Percentiles rank a stretch among this genome's conserved stretches.
Conservation (phyloP, 1,284 basidiomycete genomes). For the Singerocomus inundabilis region DNA sequence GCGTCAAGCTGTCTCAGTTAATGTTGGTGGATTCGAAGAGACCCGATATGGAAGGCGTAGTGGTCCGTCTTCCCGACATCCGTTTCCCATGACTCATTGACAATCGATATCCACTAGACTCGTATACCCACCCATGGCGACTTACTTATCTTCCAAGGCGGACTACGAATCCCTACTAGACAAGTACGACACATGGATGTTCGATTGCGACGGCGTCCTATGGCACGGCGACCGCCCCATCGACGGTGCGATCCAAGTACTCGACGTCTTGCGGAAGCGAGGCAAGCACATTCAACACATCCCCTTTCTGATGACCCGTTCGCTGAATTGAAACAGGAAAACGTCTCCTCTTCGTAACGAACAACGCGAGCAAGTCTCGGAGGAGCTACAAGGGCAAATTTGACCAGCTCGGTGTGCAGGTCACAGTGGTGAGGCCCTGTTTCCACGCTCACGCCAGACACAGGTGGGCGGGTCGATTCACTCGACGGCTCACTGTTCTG, state of each 20-base stretch:
- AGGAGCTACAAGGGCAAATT: constrained; percentile 89
- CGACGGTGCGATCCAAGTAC: constrained; percentile 73
- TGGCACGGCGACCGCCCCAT: constrained; percentile 86
- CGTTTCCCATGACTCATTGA: not conserved
- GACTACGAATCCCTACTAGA: constrained; percentile 66
- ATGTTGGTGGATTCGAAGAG: constrained; percentile 6
- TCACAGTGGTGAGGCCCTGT: constrained; percentile 59
- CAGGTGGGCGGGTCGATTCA: not conserved
- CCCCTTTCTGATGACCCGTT: not conserved
- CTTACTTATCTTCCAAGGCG: constrained; percentile 41
- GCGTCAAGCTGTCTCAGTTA: not conserved
- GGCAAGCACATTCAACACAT: constrained; percentile 43
- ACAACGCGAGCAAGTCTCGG: constrained; percentile 96
- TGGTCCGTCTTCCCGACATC: constrained; percentile 7
- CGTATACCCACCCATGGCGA: constrained; percentile 34
- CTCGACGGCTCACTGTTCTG: not conserved
- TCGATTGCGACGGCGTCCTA: constrained; percentile 97
- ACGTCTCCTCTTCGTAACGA: constrained; percentile 92
- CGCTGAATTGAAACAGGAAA: constrained; percentile 56
- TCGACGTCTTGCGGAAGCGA: constrained; percentile 62
- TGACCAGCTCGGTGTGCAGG: constrained; percentile 84
- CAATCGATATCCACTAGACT: constrained; percentile 8
- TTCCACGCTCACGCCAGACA: constrained; percentile 1
- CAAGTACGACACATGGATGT: constrained; percentile 88
- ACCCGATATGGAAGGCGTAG: constrained; percentile 27